Conservation (phyloP, 2,329 filamentous ascomycete species). For the Cryphonectria radicalis region DNA sequence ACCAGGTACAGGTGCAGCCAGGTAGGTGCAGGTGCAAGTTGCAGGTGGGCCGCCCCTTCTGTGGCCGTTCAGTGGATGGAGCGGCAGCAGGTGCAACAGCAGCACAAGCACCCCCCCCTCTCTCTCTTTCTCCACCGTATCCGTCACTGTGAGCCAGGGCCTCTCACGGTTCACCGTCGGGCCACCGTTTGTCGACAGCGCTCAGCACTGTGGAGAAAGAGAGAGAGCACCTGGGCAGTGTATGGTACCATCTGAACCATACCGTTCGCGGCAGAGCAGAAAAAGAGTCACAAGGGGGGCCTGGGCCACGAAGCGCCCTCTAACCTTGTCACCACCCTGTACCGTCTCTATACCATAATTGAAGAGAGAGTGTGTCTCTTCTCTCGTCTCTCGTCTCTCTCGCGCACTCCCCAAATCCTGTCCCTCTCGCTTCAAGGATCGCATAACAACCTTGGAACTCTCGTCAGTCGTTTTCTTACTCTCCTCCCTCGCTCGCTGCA, state of each 20-base stretch:
- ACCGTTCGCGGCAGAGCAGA: background rate
- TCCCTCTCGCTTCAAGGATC: background rate
- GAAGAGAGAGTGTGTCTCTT: background rate
- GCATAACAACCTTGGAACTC: background rate
- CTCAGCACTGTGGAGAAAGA: conserved; percentile 1
- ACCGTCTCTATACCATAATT: conserved; percentile 1
- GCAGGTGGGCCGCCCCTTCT: background rate
- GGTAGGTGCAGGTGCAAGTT: background rate
- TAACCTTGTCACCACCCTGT: conserved; percentile 6
- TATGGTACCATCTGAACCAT: conserved; percentile 5
- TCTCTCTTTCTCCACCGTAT: background rate
- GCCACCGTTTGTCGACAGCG: background rate
- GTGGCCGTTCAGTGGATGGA: background rate
- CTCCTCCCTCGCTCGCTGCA: conserved; percentile 3
- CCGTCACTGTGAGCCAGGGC: background rate
- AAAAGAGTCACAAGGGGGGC: conserved; percentile 10
- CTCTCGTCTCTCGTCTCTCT: background rate
- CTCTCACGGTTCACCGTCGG: background rate
- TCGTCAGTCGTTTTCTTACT: conserved; percentile 2
- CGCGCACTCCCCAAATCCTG: background rate
- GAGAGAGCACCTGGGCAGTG: background rate
- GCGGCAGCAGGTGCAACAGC: background rate
- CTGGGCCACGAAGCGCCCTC: conserved; percentile 6
- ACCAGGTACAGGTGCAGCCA: background rate
- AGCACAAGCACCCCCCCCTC: too few relatives aligned